Evolutionary conservation across 768 basidiomycete genomes (phyloP).

Genomic region (Boletus rex-veris): DNA sequence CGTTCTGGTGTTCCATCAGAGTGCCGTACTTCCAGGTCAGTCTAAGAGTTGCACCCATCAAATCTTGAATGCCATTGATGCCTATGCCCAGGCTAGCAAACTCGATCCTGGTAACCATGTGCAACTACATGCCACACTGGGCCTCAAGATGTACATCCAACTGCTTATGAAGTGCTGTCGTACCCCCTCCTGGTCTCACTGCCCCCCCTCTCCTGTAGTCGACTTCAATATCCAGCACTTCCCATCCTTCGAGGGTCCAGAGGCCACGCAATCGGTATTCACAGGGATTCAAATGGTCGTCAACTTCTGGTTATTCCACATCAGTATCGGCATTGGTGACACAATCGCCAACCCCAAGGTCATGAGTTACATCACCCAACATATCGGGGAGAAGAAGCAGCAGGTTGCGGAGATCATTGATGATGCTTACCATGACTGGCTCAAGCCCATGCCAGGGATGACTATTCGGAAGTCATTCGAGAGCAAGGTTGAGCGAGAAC

Average conservation of each 20-base stretch:
- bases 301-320: slow-evolving; percentile 98
- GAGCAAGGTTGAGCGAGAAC: slow-evolving; percentile 81
- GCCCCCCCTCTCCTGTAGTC: slow-evolving; percentile 64
- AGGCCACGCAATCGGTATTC: slow-evolving; percentile 85
- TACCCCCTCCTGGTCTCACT: slow-evolving; percentile 63
- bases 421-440: slow-evolving; percentile 77
- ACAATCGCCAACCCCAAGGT: slow-evolving; percentile 90
- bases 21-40: slow-evolving; percentile 99
- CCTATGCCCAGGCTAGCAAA: slow-evolving; percentile 91
- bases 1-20: slow-evolving; percentile 99
- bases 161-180: slow-evolving; percentile 79
- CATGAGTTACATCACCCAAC: slow-evolving; percentile 81
- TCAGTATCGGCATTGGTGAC: slow-evolving; percentile 98
- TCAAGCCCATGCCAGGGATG: slow-evolving; percentile 95
- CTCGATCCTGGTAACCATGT: slow-evolving; percentile 83
- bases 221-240: slow-evolving; percentile 18
- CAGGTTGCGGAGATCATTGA: slow-evolving; percentile 78
- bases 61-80: slow-evolving; percentile 97
- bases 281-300: slow-evolving; percentile 95
- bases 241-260: slow-evolving; percentile 72
- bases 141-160: slow-evolving; percentile 94
- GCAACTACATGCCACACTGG: slow-evolving; percentile 79
- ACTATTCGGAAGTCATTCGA: slow-evolving; percentile 99
- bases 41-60: slow-evolving; percentile 99
- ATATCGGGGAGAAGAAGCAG: slow-evolving; percentile 76